Evolutionary conservation across 257 asterid species (phyloP).

Genomic region (Solanum okadae): DNA sequence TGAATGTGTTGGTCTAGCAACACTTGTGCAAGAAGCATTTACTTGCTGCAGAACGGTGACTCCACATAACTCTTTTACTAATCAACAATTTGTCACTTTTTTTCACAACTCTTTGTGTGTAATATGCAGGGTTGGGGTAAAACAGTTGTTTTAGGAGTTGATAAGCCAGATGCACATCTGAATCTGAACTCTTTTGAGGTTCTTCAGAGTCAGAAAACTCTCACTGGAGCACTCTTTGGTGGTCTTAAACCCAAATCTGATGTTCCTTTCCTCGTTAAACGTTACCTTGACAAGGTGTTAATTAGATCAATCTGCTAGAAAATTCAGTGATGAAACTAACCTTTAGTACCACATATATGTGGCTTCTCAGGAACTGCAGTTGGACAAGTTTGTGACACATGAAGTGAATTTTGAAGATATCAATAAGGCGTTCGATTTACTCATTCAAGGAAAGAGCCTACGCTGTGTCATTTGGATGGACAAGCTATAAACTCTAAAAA

Average conservation of each 20-base stretch:
- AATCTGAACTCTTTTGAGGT: slow-evolving; percentile 32
- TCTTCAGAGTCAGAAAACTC: slow-evolving; percentile 32
- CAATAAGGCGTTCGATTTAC: slow-evolving; percentile 60
- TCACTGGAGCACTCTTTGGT: slow-evolving; percentile 52
- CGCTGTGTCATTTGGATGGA: slow-evolving; percentile 92
- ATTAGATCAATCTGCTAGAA: background rate
- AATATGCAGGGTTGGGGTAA: slow-evolving; percentile 76
- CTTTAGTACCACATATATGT: background rate
- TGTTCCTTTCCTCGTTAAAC: slow-evolving; percentile 46
- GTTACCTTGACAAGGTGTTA: slow-evolving; percentile 52
- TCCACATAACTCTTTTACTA: background rate
- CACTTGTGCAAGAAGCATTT: slow-evolving; percentile 66
- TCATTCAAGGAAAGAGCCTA: slow-evolving; percentile 60
- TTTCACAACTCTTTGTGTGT: background rate
- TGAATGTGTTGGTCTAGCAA: slow-evolving; percentile 72
- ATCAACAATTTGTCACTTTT: background rate
- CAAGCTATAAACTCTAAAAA: slow-evolving; percentile 14
- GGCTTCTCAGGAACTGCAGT: slow-evolving; percentile 49
- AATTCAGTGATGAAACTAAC: background rate
- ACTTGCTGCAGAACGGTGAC: slow-evolving; percentile 67
- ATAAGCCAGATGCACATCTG: slow-evolving; percentile 41
- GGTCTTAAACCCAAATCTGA: slow-evolving; percentile 79
- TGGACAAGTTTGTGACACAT: slow-evolving; percentile 74
- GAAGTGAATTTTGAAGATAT: slow-evolving; percentile 60
- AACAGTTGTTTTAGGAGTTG: slow-evolving; percentile 73